These are phyloP conservation scores for Xylaria sp. DNA, from an alignment of 2,329 filamentous ascomycete genomes.

Conservation along the genomic window DNA sequence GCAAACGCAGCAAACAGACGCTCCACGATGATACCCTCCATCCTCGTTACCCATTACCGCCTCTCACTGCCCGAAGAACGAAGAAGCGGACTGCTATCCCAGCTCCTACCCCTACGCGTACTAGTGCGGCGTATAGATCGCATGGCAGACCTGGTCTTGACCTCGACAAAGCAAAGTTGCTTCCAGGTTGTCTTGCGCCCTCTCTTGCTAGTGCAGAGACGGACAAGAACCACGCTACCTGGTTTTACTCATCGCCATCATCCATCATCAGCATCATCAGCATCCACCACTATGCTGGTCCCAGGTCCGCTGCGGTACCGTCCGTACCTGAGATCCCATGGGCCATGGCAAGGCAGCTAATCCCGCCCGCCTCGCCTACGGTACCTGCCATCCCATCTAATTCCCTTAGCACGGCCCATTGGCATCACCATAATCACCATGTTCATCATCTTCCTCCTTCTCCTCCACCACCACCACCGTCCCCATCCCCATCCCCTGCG, in stretches of 20 bases:
- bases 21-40: too few relatives aligned
- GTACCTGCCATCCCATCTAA: constrained; percentile 14
- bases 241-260: constrained; percentile 5
- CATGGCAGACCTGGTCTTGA: constrained; percentile 5
- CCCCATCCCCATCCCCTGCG: constrained; percentile 27
- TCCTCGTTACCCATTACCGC: constrained; percentile 18
- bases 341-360: constrained; percentile 29
- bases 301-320: neutral
- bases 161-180: too few relatives aligned
- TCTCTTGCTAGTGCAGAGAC: neutral
- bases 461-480: neutral
- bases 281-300: neutral
- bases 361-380: neutral
- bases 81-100: constrained; percentile 21
- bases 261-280: neutral
- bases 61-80: constrained; percentile 41
- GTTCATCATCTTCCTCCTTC: constrained; percentile 1
- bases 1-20: too few relatives aligned
- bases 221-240: neutral
- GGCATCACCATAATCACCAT: constrained; percentile 2
- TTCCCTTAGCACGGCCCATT: neutral
- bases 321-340: neutral
- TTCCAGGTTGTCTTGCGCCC: too few relatives aligned
- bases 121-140: constrained; percentile 24
- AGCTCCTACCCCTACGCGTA: constrained; percentile 18